Conservation (phyloP, 176 grass and related monocot genomes). For the Eremochloa ophiuroides region DNA sequence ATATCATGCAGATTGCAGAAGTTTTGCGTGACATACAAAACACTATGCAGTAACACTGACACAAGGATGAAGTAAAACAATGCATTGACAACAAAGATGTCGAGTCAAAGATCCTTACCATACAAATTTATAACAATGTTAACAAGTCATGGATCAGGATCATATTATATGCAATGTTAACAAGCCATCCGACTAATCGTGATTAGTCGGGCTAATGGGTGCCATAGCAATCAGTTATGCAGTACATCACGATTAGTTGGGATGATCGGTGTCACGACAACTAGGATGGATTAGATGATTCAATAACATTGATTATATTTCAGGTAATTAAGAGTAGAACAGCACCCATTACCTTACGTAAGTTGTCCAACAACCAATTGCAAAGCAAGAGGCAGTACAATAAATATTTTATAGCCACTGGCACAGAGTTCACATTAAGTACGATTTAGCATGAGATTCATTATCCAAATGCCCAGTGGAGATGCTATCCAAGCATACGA, state of each 20-base stretch:
- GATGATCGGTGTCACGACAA: neutral
- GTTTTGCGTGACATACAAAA: conserved; percentile 21
- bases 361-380: conserved; percentile 14
- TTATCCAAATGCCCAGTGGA: neutral
- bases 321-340: neutral
- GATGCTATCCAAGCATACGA: neutral
- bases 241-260: neutral
- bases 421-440: neutral
- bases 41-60: neutral
- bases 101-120: neutral
- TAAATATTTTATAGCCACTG: neutral
- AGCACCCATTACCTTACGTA: neutral
- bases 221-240: neutral
- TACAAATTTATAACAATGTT: neutral
- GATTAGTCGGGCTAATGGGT: neutral
- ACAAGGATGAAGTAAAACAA: conserved; percentile 2
- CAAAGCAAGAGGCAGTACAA: conserved; percentile 11
- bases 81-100: neutral
- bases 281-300: neutral
- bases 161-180: neutral
- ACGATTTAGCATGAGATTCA: neutral
- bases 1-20: neutral
- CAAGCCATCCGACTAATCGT: neutral
- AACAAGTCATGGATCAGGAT: conserved; percentile 6
- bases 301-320: neutral